Percentiles rank a stretch among this genome's conserved stretches.
These are phyloP conservation scores for Loxodes magnus DNA, from an alignment of 73 alveolate genomes.

Conservation along the genomic window DNA sequence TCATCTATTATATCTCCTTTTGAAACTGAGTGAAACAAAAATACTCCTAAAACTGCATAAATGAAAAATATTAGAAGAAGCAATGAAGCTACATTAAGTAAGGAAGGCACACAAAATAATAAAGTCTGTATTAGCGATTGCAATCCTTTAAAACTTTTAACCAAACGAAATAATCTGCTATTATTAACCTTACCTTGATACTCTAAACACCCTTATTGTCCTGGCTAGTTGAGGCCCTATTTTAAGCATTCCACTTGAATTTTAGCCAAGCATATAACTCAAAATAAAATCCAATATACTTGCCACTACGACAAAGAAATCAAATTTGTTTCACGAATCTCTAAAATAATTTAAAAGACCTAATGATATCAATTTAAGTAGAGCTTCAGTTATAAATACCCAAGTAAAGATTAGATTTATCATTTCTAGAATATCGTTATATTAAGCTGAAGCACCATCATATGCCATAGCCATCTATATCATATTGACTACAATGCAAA, in stretches of 20 bases:
- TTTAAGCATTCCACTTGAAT: constrained; percentile 42
- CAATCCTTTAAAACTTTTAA: constrained; percentile 70
- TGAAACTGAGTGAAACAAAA: constrained; percentile 50
- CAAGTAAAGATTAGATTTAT: constrained; percentile 15
- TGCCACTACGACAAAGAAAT: constrained; percentile 16
- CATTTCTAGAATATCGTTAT: not conserved
- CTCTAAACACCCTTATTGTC: constrained; percentile 67
- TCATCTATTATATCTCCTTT: constrained; percentile 42
- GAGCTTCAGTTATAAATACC: constrained; percentile 26
- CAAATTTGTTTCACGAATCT: constrained; percentile 33
- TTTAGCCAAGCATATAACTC: constrained; percentile 47
- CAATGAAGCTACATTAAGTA: constrained; percentile 71
- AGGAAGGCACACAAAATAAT: constrained; percentile 77
- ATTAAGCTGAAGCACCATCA: not conserved
- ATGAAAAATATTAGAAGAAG: constrained; percentile 77
- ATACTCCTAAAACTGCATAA: constrained; percentile 79
- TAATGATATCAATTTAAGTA: constrained; percentile 20
- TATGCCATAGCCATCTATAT: constrained; percentile 17
- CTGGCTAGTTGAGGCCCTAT: constrained; percentile 83
- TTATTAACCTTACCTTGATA: no score
- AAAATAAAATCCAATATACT: constrained; percentile 9
- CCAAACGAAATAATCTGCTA: constrained; percentile 68
- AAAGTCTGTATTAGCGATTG: constrained; percentile 63
- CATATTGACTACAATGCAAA: constrained; percentile 4
- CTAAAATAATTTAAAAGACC: constrained; percentile 18